Evolutionary conservation across 2,329 filamentous ascomycete species (phyloP).

Genomic region (Acarospora socialis): DNA sequence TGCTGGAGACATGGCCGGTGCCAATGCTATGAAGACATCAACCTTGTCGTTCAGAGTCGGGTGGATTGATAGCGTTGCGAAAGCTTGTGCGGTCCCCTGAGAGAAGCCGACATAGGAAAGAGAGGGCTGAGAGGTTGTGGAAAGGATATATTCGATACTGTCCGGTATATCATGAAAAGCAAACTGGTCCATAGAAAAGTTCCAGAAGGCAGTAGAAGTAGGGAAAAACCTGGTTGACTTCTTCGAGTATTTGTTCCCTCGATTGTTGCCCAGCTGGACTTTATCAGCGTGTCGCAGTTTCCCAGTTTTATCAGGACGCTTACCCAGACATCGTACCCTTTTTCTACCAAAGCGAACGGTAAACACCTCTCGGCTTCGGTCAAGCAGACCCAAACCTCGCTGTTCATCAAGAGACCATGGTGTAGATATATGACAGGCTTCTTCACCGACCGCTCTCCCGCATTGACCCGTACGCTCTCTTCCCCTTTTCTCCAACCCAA

Average conservation of each 20-base stretch:
- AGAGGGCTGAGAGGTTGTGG: constrained; percentile 66
- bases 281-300: background rate
- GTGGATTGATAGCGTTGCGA: constrained; percentile 83
- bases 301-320: constrained; percentile 18
- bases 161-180: constrained; percentile 96
- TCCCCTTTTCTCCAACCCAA: constrained; percentile 73
- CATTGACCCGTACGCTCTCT: constrained; percentile 66
- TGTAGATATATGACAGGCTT: constrained; percentile 91
- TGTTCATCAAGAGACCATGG: constrained; percentile 96
- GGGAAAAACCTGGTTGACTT: constrained; percentile 71
- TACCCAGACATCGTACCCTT: constrained; percentile 91
- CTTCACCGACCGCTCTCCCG: constrained; percentile 46
- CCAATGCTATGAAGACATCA: constrained; percentile 89
- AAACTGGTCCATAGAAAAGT: constrained; percentile 97
- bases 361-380: constrained; percentile 76
- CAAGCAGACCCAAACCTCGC: constrained; percentile 91
- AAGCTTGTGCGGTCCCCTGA: constrained; percentile 92
- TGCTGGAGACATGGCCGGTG: constrained; percentile 90
- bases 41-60: constrained; percentile 84
- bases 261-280: constrained; percentile 74
- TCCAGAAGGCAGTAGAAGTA: constrained; percentile 69
- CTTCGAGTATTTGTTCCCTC: constrained; percentile 98
- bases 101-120: constrained; percentile 95
- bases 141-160: constrained; percentile 80
- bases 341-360: constrained; percentile 77